Percentiles rank a stretch among this genome's conserved stretches.
phyloP scores from a whole-genome alignment of 2,329 filamentous ascomycete species.

The Exophiala spinifera region DNA sequence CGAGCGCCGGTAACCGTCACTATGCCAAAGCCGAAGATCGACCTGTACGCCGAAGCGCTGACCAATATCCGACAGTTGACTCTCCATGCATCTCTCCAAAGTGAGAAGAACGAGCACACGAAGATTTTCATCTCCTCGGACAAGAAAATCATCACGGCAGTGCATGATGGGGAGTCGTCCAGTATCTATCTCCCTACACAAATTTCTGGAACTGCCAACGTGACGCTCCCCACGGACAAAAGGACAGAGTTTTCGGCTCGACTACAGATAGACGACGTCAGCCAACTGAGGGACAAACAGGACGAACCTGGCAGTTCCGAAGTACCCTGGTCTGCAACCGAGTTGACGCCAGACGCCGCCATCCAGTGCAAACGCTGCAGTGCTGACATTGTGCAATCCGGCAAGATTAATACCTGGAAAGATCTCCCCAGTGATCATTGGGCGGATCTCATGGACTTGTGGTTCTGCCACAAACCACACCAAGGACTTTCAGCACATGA shows the following conservation, averaged over 20 bases:
- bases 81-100: constrained; percentile 53
- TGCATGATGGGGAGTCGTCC: constrained; percentile 45
- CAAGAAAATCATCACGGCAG: constrained; percentile 42
- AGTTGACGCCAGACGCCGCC: constrained; percentile 40
- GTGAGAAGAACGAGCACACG: constrained; percentile 43
- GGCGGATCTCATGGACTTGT: constrained; percentile 99
- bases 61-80: constrained; percentile 60
- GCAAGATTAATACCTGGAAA: constrained; percentile 65
- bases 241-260: constrained; percentile 53
- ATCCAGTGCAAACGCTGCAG: constrained; percentile 41
- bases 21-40: constrained; percentile 26
- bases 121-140: constrained; percentile 45
- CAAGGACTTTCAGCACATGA: constrained; percentile 43
- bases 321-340: constrained; percentile 31
- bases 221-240: constrained; percentile 47
- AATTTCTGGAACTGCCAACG: constrained; percentile 44
- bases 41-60: constrained; percentile 59
- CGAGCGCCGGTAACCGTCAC: neutral
- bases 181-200: constrained; percentile 47
- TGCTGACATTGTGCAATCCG: constrained; percentile 31
- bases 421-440: constrained; percentile 94
- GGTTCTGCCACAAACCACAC: constrained; percentile 94
- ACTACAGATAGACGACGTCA: constrained; percentile 48
- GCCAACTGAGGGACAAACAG: constrained; percentile 17
- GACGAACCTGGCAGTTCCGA: constrained; percentile 19